Base-by-base conservation (phyloP, 306 rosid genomes). In the Acacia confusa region DNA sequence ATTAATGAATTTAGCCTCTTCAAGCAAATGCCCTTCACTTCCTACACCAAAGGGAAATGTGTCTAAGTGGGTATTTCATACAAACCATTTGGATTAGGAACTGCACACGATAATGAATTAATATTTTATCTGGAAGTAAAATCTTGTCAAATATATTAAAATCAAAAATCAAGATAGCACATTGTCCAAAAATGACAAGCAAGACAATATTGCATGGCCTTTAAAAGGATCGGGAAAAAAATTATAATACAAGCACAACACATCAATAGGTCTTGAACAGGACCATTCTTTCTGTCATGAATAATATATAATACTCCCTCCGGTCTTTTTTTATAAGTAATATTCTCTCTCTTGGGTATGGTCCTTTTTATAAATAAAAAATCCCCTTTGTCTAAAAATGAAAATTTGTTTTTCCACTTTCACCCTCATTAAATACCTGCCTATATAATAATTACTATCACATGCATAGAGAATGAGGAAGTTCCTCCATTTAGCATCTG, bases 1-100 rank as follows among this genome's bases (percentile, higher is more conserved):
- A 79, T 91, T 91, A 32, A 89, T 91, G 78, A 91, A 91, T 71
- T 91, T 91, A 45, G 95, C 92, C 86, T 91, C 95, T 84, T 91
- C 92, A 16, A 91, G 91, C 84, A 86, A 77, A 66, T 84, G 90
- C 34, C 95, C 95, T 85, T 89, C 95, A 72, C 95, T 89, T 75
- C 95, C 95, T 91, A 85, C 72, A 76, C 84, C 65, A 78, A 48
- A 28, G 72, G 74, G 14, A 79, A 17, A 83, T 36, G 12, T 34
- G 20, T 44, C 53, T 60, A 4, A 77, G 71, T 61, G 30, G 73
- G 3, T 52, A 11, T 53, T 48, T 55, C 63, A 53, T 32, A 64
- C 45, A 17, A 77, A 27, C 45, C 28, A 77, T 63, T 77, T 16
- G 40, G 40, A 80, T 58, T 20, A 57, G 61, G 47, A 69, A 50